Percentiles rank a stretch among this genome's conserved stretches.
phyloP scores from a whole-genome alignment of 306 rosid genomes.

The Quercus ilex region DNA sequence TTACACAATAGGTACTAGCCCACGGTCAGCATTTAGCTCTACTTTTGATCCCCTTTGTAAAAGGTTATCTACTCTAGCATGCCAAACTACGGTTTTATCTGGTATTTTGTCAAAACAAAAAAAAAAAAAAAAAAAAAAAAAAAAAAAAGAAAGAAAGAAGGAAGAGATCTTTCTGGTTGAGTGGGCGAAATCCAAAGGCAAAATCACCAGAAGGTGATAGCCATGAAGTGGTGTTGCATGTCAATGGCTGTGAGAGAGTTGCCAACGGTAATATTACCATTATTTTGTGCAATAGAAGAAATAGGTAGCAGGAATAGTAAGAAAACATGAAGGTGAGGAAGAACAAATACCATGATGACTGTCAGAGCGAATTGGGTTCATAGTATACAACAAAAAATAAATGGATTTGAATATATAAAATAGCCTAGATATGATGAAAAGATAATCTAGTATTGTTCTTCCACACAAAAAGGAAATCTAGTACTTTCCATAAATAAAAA shows the following conservation, averaged over 20 bases:
- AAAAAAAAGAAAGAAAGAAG: conserved; percentile 36
- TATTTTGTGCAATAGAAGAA: conserved; percentile 31
- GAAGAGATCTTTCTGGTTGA: conserved; percentile 13
- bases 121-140: conserved; percentile 30
- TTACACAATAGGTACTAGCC: conserved; percentile 17
- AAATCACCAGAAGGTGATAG: conserved; percentile 56
- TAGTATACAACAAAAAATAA: no score
- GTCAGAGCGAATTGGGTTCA: no score
- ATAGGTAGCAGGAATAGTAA: conserved; percentile 17
- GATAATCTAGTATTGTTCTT: no score
- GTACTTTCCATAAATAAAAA: no score
- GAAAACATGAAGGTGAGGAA: conserved; percentile 4
- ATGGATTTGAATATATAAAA: no score
- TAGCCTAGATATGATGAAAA: no score
- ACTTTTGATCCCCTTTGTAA: conserved; percentile 43
- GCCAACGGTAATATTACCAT: conserved; percentile 22
- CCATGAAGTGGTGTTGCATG: background rate
- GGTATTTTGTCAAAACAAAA: conserved; percentile 38
- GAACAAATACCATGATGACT: conserved; percentile 24
- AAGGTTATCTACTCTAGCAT: conserved; percentile 17
- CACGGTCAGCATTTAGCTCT: conserved; percentile 20
- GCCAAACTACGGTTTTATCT: conserved; percentile 47
- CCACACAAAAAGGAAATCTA: no score
- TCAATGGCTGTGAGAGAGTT: conserved; percentile 25
- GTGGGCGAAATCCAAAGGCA: conserved; percentile 52